Evolutionary conservation across 2,329 filamentous ascomycete genomes (phyloP), one percentile per base, ranked within the genome.

Genomic region (Nemania diffusa): DNA sequence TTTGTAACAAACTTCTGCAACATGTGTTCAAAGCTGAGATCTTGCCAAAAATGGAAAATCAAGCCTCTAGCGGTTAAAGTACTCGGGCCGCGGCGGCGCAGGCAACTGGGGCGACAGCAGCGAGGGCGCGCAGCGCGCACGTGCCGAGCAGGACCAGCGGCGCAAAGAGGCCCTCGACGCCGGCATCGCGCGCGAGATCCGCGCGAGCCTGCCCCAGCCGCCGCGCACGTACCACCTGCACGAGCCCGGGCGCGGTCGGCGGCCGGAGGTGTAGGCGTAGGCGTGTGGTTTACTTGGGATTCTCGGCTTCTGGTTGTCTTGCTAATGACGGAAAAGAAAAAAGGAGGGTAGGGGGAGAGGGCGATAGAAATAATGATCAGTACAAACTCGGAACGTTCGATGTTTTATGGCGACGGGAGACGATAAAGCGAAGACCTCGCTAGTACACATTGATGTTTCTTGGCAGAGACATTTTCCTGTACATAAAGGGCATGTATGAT

Each of bases 61-160:
- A n/a, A n/a, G n/a, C n/a, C n/a, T n/a, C n/a, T n/a, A n/a, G n/a
- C n/a, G n/a, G 24, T 13, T 64, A 51, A 67, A 20, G 71, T 60
- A 67, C 53, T 77, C 78, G 5, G 87, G 87, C 0, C 82, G 87
- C 5, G 87, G 87, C 26, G 87, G 87, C n/a, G 85, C 85, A 0
- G 87, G 87, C 1, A 89, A 88, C 75, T 89, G 62, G 57, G 51
- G 11, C 3, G 42, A 9, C 51, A 48, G 71, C 40, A 59, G 69
- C 68, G 64, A 50, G 29, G 65, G n/a, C 46, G 56, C 40, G 26
- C 53, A 56, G 26, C 40, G 20, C 22, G 68, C 52, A 9, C 68
- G 72, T 52, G 72, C 73, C 17, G 75, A 75, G 65, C 70, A 76
- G 66, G 73, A 75, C 56, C 69, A 64, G 22, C 70, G 69, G 58